These are phyloP conservation scores for Mycena metata DNA, from an alignment of 768 basidiomycete genomes.

Conservation along the genomic window DNA sequence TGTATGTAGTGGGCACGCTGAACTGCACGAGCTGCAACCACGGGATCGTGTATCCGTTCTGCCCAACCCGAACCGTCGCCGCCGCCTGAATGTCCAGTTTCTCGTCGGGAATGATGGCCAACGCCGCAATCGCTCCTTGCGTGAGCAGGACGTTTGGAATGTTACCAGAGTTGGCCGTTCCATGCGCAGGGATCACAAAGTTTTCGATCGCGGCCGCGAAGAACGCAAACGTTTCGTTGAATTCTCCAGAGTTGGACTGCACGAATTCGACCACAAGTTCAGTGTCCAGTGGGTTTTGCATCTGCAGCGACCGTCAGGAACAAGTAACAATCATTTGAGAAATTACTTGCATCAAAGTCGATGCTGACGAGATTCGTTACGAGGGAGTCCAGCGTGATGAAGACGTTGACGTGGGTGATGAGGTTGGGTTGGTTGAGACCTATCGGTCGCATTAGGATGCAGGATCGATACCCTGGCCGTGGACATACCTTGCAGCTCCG, in stretches of 20 bases:
- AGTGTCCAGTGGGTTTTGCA: conserved; percentile 70
- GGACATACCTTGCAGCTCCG: conserved; percentile 61
- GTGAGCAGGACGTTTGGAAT: conserved; percentile 71
- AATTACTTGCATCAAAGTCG: conserved; percentile 67
- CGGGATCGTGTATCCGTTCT: conserved; percentile 72
- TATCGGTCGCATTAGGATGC: conserved; percentile 34
- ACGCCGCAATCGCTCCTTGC: conserved; percentile 68
- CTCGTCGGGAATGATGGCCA: conserved; percentile 69
- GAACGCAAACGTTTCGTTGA: conserved; percentile 68
- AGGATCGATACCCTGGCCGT: neutral
- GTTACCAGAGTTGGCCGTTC: conserved; percentile 72
- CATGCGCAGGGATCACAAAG: conserved; percentile 69
- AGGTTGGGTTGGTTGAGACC: conserved; percentile 68
- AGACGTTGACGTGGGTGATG: conserved; percentile 68
- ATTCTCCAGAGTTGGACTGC: conserved; percentile 67
- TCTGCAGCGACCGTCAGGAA: conserved; percentile 44
- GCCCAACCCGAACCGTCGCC: conserved; percentile 61
- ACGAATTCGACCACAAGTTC: conserved; percentile 69
- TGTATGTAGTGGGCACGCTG: conserved; percentile 66
- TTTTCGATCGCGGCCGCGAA: conserved; percentile 68
- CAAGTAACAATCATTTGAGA: neutral
- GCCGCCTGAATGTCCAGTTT: conserved; percentile 67
- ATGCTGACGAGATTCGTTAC: conserved; percentile 63
- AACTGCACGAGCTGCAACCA: conserved; percentile 73
- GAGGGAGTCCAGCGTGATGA: conserved; percentile 65